A percentile compares a stretch with the other conserved stretches of the same genome.
phyloP scores from a whole-genome alignment of 1,139 yeast genomes.

The Blastobotrys apis region DNA sequence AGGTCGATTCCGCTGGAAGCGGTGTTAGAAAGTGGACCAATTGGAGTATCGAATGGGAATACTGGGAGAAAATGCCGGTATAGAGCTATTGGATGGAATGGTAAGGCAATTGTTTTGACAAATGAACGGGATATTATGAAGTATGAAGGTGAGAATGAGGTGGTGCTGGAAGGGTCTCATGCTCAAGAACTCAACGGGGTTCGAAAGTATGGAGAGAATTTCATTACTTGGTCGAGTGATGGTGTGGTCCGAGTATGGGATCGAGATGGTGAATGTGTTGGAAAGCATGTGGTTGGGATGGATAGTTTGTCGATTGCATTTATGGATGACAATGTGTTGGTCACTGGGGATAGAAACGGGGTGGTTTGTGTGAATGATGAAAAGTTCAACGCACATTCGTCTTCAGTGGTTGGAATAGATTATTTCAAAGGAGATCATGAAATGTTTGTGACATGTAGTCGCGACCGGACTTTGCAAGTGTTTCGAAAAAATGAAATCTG shows the following conservation, averaged over 20 bases:
- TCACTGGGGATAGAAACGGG: constrained; percentile 26
- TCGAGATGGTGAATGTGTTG: constrained; percentile 19
- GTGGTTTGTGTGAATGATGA: constrained; percentile 16
- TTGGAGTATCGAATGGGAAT: not conserved
- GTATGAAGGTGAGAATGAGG: not conserved
- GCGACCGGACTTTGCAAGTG: constrained; percentile 61
- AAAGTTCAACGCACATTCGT: constrained; percentile 29
- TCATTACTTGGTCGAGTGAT: constrained; percentile 30
- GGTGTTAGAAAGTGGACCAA: not conserved
- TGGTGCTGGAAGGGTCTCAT: constrained; percentile 12
- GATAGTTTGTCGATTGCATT: constrained; percentile 19
- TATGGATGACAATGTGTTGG: constrained; percentile 12
- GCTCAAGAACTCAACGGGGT: constrained; percentile 21
- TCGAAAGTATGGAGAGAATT: constrained; percentile 17
- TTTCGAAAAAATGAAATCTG: constrained; percentile 39
- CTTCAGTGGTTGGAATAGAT: constrained; percentile 28
- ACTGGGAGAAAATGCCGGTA: not conserved
- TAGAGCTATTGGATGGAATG: constrained; percentile 8
- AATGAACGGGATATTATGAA: constrained; percentile 7
- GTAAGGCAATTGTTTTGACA: constrained; percentile 6
- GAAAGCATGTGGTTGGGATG: constrained; percentile 5
- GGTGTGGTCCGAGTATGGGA: constrained; percentile 26
- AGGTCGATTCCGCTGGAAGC: constrained; percentile 14
- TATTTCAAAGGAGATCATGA: constrained; percentile 13
- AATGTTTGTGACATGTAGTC: constrained; percentile 38